Evolutionary conservation across 148 eudicot genomes (phyloP).

Genomic region (Vaccinium corymbosum): DNA sequence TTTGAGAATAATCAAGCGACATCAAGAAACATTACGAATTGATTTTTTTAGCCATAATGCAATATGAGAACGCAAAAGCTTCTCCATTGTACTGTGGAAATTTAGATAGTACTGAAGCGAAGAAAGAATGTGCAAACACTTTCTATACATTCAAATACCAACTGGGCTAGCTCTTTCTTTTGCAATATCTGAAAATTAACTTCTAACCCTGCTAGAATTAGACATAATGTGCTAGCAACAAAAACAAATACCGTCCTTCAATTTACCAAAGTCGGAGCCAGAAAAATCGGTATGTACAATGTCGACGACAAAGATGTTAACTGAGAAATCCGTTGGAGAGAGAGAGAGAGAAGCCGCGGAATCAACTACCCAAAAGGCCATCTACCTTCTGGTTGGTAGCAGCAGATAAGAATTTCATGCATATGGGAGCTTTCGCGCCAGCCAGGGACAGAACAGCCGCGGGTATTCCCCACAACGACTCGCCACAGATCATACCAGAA

Average conservation of each 20-base stretch:
- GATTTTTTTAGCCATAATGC: no score
- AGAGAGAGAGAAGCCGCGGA: neutral
- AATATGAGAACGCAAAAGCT: no score
- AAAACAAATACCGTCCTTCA: neutral
- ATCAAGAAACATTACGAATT: no score
- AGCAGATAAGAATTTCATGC: constrained; percentile 33
- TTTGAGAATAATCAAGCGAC: no score
- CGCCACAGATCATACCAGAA: constrained; percentile 37
- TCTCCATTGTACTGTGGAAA: neutral
- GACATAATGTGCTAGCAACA: neutral
- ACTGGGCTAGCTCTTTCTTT: neutral
- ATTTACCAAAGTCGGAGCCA: neutral
- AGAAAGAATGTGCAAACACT: neutral
- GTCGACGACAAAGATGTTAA: neutral
- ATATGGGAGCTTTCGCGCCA: constrained; percentile 22
- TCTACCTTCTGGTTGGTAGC: constrained; percentile 18
- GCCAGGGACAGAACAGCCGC: constrained; percentile 27
- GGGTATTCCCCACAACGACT: constrained; percentile 33
- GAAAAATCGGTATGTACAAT: neutral
- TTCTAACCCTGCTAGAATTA: neutral
- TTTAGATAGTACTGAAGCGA: neutral
- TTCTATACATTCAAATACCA: neutral
- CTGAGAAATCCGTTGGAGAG: neutral
- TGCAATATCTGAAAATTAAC: neutral
- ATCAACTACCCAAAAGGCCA: neutral